Conservation (phyloP, 805 yeast species). For the Ogataea trehalophila region DNA sequence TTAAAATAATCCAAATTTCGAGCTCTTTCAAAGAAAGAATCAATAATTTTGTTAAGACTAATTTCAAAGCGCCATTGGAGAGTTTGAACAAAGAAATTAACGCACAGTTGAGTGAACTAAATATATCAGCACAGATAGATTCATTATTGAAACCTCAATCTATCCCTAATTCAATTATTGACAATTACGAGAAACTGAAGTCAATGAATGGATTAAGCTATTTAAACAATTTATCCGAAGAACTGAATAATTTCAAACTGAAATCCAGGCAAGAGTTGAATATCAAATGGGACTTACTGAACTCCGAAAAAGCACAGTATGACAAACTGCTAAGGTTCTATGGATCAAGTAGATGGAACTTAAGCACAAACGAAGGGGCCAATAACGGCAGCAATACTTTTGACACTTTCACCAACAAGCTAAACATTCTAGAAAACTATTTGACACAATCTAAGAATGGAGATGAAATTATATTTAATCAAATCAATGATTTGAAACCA, state of each 20-base stretch:
- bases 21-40: slow-evolving; percentile 66
- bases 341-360: slow-evolving; percentile 53
- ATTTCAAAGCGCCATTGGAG: slow-evolving; percentile 42
- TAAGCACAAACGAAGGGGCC: not conserved
- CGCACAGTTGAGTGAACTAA: slow-evolving; percentile 40
- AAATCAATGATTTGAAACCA: slow-evolving; percentile 45
- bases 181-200: slow-evolving; percentile 50
- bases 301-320: slow-evolving; percentile 54
- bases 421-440: slow-evolving; percentile 43
- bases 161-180: slow-evolving; percentile 53
- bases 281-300: slow-evolving; percentile 42
- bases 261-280: slow-evolving; percentile 40
- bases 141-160: slow-evolving; percentile 51
- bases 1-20: slow-evolving; percentile 57
- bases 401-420: slow-evolving; percentile 32
- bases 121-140: slow-evolving; percentile 61
- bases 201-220: slow-evolving; percentile 46
- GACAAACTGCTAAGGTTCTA: slow-evolving; percentile 41
- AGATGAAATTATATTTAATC: slow-evolving; percentile 47
- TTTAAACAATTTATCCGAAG: slow-evolving; percentile 39
- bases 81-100: slow-evolving; percentile 42
- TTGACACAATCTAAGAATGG: slow-evolving; percentile 55
- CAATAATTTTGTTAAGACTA: slow-evolving; percentile 43
- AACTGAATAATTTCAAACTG: slow-evolving; percentile 38
- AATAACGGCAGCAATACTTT: not conserved